Evolutionary conservation across 257 asterid species (phyloP).

Genomic region (Salvia splendens): DNA sequence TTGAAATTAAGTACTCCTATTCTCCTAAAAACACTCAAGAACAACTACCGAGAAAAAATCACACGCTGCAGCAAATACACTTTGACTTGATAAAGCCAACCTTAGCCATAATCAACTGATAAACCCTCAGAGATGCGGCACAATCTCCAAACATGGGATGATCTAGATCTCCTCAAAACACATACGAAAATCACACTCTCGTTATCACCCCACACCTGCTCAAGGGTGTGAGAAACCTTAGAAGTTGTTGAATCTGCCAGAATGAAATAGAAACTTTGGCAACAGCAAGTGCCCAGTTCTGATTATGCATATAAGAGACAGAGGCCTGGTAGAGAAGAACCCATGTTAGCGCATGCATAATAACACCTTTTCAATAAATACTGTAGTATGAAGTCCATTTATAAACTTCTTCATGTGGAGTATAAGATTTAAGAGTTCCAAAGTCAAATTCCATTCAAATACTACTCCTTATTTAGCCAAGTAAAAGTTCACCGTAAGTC

Average conservation of each 20-base stretch:
- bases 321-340: constrained; percentile 49
- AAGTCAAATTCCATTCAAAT: background rate
- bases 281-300: constrained; percentile 42
- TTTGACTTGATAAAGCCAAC: constrained; percentile 40
- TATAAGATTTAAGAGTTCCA: constrained; percentile 8
- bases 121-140: constrained; percentile 89
- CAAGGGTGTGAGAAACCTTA: constrained; percentile 81
- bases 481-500: background rate
- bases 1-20: constrained; percentile 36
- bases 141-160: constrained; percentile 94
- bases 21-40: constrained; percentile 32
- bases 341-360: constrained; percentile 29
- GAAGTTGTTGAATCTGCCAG: constrained; percentile 86
- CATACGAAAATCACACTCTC: constrained; percentile 54
- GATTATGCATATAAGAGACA: constrained; percentile 53
- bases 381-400: background rate
- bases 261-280: constrained; percentile 66
- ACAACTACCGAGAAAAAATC: constrained; percentile 36
- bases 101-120: constrained; percentile 95
- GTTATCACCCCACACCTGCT: constrained; percentile 89
- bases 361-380: background rate
- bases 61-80: constrained; percentile 33
- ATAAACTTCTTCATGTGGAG: constrained; percentile 1
- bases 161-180: constrained; percentile 77
- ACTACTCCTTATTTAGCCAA: constrained; percentile 2